Evolutionary conservation across 2,329 filamentous ascomycete genomes (phyloP).

Genomic region (Coniochaeta pulveracea): DNA sequence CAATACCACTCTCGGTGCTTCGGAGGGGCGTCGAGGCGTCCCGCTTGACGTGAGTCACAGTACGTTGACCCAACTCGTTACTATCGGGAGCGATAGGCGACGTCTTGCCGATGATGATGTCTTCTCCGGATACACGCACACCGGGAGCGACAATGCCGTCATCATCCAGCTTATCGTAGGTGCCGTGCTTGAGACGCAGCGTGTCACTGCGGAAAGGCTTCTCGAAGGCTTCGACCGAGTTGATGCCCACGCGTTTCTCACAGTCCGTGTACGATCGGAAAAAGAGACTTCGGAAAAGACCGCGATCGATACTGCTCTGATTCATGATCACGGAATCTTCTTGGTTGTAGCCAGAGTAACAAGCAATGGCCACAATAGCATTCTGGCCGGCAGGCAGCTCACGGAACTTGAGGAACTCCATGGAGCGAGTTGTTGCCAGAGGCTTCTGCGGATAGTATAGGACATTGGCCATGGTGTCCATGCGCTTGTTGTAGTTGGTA

Average conservation of each 20-base stretch:
- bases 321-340: slow-evolving; percentile 99
- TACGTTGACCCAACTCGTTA: slow-evolving; percentile 87
- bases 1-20: slow-evolving; percentile 92
- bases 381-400: slow-evolving; percentile 96
- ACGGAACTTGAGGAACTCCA: slow-evolving; percentile 98
- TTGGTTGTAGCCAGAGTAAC: slow-evolving; percentile 98
- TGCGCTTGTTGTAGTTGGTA: slow-evolving; percentile 91
- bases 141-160: slow-evolving; percentile 92
- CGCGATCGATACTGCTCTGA: slow-evolving; percentile 96
- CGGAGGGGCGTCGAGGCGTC: slow-evolving; percentile 92
- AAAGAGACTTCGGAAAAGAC: slow-evolving; percentile 93
- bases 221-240: slow-evolving; percentile 87
- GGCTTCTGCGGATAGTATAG: slow-evolving; percentile 98
- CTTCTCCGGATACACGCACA: slow-evolving; percentile 89
- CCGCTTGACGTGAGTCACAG: slow-evolving; percentile 80
- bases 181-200: slow-evolving; percentile 83
- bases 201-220: slow-evolving; percentile 86
- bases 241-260: slow-evolving; percentile 91
- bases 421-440: slow-evolving; percentile 86
- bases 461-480: slow-evolving; percentile 99
- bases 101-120: slow-evolving; percentile 98
- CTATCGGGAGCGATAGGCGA: slow-evolving; percentile 87
- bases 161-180: slow-evolving; percentile 94
- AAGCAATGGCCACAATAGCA: slow-evolving; percentile 93
- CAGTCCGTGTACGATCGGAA: slow-evolving; percentile 96